These are phyloP conservation scores for Colletotrichum tanaceti DNA, from an alignment of 2,329 filamentous ascomycete species.

Conservation along the genomic window DNA sequence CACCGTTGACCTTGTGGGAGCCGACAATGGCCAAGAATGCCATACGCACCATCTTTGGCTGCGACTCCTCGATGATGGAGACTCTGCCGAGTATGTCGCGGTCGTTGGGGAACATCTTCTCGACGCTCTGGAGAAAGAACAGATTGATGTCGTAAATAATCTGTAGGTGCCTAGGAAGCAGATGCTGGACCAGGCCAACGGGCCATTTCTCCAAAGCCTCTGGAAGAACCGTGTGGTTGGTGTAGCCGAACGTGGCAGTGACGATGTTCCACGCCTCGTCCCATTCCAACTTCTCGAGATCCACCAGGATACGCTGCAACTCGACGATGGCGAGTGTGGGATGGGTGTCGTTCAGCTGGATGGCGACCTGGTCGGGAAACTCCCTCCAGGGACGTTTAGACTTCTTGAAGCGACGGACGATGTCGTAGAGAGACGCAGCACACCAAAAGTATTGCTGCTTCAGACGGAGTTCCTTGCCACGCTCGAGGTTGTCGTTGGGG, in stretches of 20 bases:
- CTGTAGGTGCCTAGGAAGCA: slow-evolving; percentile 92
- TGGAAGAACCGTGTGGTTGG: slow-evolving; percentile 97
- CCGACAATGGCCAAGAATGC: slow-evolving; percentile 94
- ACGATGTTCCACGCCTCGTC: slow-evolving; percentile 90
- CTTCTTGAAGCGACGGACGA: slow-evolving; percentile 98
- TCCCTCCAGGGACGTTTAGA: slow-evolving; percentile 89
- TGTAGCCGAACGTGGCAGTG: slow-evolving; percentile 88
- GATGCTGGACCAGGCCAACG: slow-evolving; percentile 88
- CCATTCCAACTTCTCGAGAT: slow-evolving; percentile 92
- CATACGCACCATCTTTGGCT: slow-evolving; percentile 99
- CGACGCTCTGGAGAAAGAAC: slow-evolving; percentile 89
- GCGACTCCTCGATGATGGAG: slow-evolving; percentile 97
- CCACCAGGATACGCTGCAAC: slow-evolving; percentile 90
- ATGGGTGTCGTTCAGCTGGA: slow-evolving; percentile 98
- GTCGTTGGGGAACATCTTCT: slow-evolving; percentile 90
- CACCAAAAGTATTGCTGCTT: slow-evolving; percentile 99
- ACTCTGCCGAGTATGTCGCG: slow-evolving; percentile 86
- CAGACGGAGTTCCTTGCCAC: slow-evolving; percentile 94
- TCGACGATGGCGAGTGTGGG: slow-evolving; percentile 97
- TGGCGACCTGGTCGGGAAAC: slow-evolving; percentile 94
- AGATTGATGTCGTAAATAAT: slow-evolving; percentile 99
- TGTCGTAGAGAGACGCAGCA: slow-evolving; percentile 94
- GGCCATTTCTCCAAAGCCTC: slow-evolving; percentile 99
- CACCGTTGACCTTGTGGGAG: slow-evolving; percentile 99
- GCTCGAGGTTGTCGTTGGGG: slow-evolving; percentile 96